These are phyloP conservation scores for Aspergillus sojae DNA, from an alignment of 2,329 filamentous ascomycete genomes.

Conservation along the genomic window DNA sequence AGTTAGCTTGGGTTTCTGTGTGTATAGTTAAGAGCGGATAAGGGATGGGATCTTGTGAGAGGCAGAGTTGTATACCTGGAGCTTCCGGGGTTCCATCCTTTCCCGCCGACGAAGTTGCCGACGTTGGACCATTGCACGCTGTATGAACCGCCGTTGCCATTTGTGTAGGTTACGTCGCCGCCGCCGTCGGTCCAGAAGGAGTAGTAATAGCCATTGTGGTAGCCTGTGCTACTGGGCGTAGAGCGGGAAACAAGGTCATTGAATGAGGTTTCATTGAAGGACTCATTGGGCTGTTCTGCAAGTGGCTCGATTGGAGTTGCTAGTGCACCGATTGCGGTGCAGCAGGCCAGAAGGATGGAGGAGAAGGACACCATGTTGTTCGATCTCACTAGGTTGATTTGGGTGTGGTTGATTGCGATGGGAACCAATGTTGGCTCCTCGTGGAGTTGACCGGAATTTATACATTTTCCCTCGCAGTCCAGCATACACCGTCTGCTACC, in stretches of 20 bases:
- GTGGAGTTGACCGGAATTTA: not conserved
- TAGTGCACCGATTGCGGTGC: constrained; percentile 23
- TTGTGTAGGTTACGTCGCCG: constrained; percentile 49
- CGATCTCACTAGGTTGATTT: too few species aligned
- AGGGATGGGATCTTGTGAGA: not conserved
- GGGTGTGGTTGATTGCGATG: not conserved
- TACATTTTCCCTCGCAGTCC: not conserved
- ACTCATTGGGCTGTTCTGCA: not conserved
- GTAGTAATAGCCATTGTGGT: constrained; percentile 51
- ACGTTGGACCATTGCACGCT: constrained; percentile 48
- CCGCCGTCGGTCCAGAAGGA: constrained; percentile 54
- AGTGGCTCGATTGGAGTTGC: constrained; percentile 25
- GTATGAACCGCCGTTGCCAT: constrained; percentile 49
- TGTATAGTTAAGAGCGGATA: too few species aligned
- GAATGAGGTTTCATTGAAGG: constrained; percentile 12
- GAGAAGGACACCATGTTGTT: constrained; percentile 32
- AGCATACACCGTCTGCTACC: not conserved
- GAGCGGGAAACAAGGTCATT: constrained; percentile 17
- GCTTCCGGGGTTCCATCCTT: constrained; percentile 60
- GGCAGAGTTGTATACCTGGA: constrained; percentile 43
- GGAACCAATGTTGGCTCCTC: not conserved
- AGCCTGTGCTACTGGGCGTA: constrained; percentile 33
- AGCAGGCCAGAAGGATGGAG: constrained; percentile 26
- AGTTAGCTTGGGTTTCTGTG: not conserved
- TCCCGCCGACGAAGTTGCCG: constrained; percentile 61